A percentile compares a stretch with the other conserved stretches of the same genome.
phyloP scores from a whole-genome alignment of 108 stramenopile genomes.

The Cylindrotheca fusiformis region DNA sequence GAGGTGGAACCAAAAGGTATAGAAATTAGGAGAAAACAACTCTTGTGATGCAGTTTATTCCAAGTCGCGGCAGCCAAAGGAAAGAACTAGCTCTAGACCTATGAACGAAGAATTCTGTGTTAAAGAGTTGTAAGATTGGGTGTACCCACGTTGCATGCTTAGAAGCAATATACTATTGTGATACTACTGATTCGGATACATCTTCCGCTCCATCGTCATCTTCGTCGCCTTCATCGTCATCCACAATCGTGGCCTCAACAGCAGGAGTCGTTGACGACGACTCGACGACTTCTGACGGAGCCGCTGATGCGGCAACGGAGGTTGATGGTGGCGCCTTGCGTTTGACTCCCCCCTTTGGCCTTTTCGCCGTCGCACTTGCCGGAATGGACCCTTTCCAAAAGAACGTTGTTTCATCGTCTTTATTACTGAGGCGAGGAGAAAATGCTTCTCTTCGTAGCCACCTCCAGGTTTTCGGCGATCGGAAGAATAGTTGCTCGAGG shows the following conservation, averaged over 20 bases:
- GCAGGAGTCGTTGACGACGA: background rate
- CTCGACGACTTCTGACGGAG: slow-evolving; percentile 2
- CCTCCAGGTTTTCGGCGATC: slow-evolving; percentile 24
- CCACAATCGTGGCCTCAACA: background rate
- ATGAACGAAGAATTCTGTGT: too few species aligned
- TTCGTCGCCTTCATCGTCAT: background rate
- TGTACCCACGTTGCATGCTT: too few species aligned
- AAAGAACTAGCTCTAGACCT: too few species aligned
- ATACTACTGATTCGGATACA: too few species aligned
- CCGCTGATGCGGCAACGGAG: background rate
- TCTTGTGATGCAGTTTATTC: too few species aligned
- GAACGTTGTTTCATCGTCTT: slow-evolving; percentile 25
- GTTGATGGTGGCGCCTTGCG: too few species aligned
- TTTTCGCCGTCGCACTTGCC: slow-evolving; percentile 7
- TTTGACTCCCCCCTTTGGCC: slow-evolving; percentile 12
- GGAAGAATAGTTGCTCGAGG: slow-evolving; percentile 39
- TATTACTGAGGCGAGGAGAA: slow-evolving; percentile 14
- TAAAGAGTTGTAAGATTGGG: too few species aligned
- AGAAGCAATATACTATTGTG: too few species aligned
- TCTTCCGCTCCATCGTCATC: background rate
- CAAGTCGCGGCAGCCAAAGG: too few species aligned
- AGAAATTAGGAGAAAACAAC: too few species aligned
- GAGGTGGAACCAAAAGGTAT: too few species aligned
- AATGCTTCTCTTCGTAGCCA: slow-evolving; percentile 35
- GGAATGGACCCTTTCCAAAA: slow-evolving; percentile 36